A percentile compares a stretch with the other conserved stretches of the same genome.
Conservation (phyloP, 2,329 filamentous ascomycete genomes). For the Chaetothyriales sp. region DNA sequence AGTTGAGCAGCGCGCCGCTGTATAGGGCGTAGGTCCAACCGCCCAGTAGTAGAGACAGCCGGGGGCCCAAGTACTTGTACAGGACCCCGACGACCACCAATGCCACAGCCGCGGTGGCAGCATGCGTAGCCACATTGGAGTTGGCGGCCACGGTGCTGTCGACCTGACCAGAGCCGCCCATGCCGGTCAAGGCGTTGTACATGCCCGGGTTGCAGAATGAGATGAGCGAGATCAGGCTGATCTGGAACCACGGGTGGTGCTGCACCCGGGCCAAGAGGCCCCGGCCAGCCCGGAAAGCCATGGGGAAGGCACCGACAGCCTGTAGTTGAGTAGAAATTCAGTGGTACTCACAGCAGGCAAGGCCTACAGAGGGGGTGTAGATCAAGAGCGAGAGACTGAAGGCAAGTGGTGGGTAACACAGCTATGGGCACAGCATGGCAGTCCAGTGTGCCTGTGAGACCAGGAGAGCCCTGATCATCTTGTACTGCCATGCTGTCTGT, state of each 20-base stretch:
- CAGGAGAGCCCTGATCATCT: too few species aligned
- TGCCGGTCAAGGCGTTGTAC: slow-evolving; percentile 47
- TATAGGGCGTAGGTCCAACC: slow-evolving; percentile 36
- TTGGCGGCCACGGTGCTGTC: slow-evolving; percentile 20
- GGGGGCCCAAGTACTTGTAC: slow-evolving; percentile 25
- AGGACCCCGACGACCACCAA: slow-evolving; percentile 45
- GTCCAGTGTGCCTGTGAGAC: too few species aligned
- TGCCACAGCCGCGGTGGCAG: slow-evolving; percentile 50
- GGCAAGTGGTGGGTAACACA: too few species aligned
- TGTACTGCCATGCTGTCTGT: too few species aligned
- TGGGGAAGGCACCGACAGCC: too few species aligned
- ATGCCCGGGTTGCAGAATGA: slow-evolving; percentile 27
- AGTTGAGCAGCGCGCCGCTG: slow-evolving; percentile 34
- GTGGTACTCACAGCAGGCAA: too few species aligned
- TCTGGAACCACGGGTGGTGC: slow-evolving; percentile 32
- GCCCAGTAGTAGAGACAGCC: slow-evolving; percentile 30
- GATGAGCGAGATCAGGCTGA: slow-evolving; percentile 34
- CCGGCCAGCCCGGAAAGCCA: background rate
- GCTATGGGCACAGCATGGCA: too few species aligned
- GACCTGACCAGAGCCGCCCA: slow-evolving; percentile 44
- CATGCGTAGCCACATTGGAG: slow-evolving; percentile 27
- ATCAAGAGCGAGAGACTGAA: too few species aligned
- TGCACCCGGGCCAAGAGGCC: background rate
- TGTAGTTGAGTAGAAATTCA: too few species aligned
- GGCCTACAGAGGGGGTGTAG: too few species aligned